Evolutionary conservation across 495 filamentous ascomycete genomes (phyloP), one percentile per base, ranked within the genome.

Genomic region (Collariella sp.): DNA sequence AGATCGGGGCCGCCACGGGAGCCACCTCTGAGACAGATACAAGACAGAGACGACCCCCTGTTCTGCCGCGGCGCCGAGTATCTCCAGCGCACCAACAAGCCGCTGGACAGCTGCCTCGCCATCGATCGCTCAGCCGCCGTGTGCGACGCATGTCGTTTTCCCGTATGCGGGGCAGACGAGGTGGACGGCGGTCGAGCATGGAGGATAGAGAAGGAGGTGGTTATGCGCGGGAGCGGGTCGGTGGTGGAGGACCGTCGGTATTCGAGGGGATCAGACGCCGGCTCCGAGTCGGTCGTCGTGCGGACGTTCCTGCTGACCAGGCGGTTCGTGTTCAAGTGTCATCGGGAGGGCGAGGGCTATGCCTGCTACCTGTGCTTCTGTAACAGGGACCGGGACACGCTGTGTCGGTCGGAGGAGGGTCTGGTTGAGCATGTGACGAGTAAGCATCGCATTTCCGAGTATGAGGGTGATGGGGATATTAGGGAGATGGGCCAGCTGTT

Each of bases 291-390:
- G 2, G 54, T 62, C 16, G 60, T 62, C 51, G 52, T 60, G 3
- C 41, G 63, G 26, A 50, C 61, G 12, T 71, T 57, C 45, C n/a
- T 62, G 42, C 33, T 70, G 16, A 68, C 63, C 15, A 50, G 57
- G 15, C 57, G 67, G 18, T 71, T 71, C 46, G 33, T 70, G 10
- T 58, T 62, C 33, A 71, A 71, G 50, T 71, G 69, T 18, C 69
- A 71, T 39, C 61, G 66, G 2, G 62, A 62, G 18, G 50, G 57
- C 2, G 47, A 52, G 13, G 66, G 66, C 6, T 71, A 57, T 34
- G 59, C 67, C 9, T 71, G 69, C 36, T 64, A 48, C 19, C 35
- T 71, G 13, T 71, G 67, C 43, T 52, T 52, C 12, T 34, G 43
- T 6, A 12, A 62, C 44, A 48, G 67, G 6, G 58, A 68, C 20